Evolutionary conservation across 495 filamentous ascomycete species (phyloP), one percentile per base, ranked within the genome.

Genomic region (Venustampulla echinocandica): DNA sequence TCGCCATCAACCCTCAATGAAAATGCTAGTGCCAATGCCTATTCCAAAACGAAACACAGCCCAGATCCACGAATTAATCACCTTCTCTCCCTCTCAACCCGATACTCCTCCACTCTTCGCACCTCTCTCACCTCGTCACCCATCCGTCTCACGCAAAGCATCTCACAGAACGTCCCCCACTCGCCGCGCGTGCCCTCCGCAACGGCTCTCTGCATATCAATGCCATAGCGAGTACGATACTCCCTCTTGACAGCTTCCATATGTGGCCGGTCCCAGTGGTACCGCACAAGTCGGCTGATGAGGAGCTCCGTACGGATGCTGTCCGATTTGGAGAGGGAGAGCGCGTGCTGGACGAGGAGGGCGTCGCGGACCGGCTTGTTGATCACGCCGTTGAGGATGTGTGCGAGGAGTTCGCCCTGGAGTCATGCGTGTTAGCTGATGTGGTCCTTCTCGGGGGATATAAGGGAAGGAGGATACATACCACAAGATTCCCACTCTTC

Each of bases 331-430:
- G 75, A 73, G 2, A 69, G 61, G 9, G 75, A 76, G 28, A 96
- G 76, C 3, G 92, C 90, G 66, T 98, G 92, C 63, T 94, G 81
- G 23, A 98, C 72, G n/a, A 98, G 82, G 28, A 97, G 76, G 4
- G 90, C 87, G 62, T 98, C 92, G 42, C 92, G 90, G 52, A 94
- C 84, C 25, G 92, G 89, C 37, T 85, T 83, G 66, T 98, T 96
- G 65, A 96, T 90, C 32, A 90, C 81, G 57, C 93, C 92, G 65
- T 95, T 95, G 59, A 98, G 84, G 50, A 97, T 85, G 66, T 98
- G 92, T 10, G 90, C 87, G 18, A 98, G 79, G 15, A 92, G 79
- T 67, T 98, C 92, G 37, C 92, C 92, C 92, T 96, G 55, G n/a
- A 32, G 23, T n/a, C 4, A 7, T 32, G 17, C 13, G 14, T 48